Conservation (phyloP, 2,329 filamentous ascomycete genomes). For the Colletotrichum sp. region DNA sequence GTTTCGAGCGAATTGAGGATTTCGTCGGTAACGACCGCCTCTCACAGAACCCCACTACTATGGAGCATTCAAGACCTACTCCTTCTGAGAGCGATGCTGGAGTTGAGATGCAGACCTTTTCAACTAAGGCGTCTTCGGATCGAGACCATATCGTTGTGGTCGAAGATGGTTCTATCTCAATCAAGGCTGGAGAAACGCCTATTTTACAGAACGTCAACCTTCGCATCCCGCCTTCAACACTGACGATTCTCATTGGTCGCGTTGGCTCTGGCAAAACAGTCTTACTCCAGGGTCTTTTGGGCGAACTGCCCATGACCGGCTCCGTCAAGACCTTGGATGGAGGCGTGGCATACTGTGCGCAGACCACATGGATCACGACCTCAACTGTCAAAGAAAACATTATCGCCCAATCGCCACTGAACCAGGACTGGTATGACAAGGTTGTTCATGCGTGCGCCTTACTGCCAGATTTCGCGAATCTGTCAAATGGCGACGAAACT, state of each 20-base stretch:
- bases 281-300: slow-evolving; percentile 16
- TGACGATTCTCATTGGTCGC: slow-evolving; percentile 23
- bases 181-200: not conserved
- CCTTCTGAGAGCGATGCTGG: not conserved
- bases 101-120: not conserved
- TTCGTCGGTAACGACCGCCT: not conserved
- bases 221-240: not conserved
- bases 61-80: not conserved
- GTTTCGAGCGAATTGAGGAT: slow-evolving; percentile 26
- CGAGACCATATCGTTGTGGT: not conserved
- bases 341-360: slow-evolving; percentile 25
- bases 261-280: slow-evolving; percentile 24
- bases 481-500: slow-evolving; percentile 26
- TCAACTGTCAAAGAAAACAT: slow-evolving; percentile 29
- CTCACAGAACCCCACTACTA: not conserved
- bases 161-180: not conserved
- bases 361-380: slow-evolving; percentile 28
- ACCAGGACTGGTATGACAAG: slow-evolving; percentile 25
- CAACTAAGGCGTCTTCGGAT: not conserved
- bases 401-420: slow-evolving; percentile 19
- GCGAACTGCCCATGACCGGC: slow-evolving; percentile 10
- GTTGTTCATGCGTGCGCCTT: slow-evolving; percentile 25
- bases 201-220: slow-evolving; percentile 6
- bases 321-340: not conserved
- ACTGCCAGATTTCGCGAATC: slow-evolving; percentile 19